phyloP scores from a whole-genome alignment of 2,329 filamentous ascomycete genomes.

The Pleomassaria siparia region DNA sequence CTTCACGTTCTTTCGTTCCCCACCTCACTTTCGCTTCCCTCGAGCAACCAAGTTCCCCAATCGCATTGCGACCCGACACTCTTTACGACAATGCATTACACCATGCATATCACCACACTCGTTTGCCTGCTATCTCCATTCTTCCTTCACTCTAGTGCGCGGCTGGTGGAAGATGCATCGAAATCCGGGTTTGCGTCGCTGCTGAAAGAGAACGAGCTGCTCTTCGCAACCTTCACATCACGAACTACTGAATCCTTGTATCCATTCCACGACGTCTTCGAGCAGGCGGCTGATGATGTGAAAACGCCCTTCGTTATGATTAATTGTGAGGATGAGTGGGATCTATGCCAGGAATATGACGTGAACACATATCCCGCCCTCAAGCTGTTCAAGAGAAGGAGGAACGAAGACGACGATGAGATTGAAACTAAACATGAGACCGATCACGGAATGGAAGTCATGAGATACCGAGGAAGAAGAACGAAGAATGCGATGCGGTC shows the following conservation, averaged over 20 bases:
- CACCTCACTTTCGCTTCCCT: not conserved
- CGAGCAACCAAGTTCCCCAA: too few species aligned
- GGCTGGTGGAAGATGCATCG: constrained; percentile 8
- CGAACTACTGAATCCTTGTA: constrained; percentile 7
- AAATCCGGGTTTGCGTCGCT: constrained; percentile 7
- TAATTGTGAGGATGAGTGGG: constrained; percentile 20
- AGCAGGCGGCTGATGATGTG: constrained; percentile 4
- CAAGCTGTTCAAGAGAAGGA: constrained; percentile 14
- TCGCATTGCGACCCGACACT: not conserved
- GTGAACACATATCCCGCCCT: constrained; percentile 26
- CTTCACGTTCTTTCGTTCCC: not conserved
- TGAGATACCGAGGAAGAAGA: constrained; percentile 19
- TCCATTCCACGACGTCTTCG: constrained; percentile 15
- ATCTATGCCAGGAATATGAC: constrained; percentile 21
- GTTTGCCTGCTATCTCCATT: constrained; percentile 1
- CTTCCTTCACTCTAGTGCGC: not conserved
- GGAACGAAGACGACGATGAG: constrained; percentile 1
- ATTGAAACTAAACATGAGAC: not conserved
- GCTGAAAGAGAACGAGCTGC: constrained; percentile 6
- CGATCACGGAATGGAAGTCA: constrained; percentile 1
- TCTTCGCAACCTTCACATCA: constrained; percentile 22
- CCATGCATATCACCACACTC: constrained; percentile 8
- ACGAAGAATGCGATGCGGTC: constrained; percentile 13
- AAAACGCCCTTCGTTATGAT: constrained; percentile 16
- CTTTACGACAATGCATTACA: constrained; percentile 5